Percentiles rank a stretch among this genome's conserved stretches.
Conservation (phyloP, 2,329 filamentous ascomycete genomes). For the Beauveria medogensis region DNA sequence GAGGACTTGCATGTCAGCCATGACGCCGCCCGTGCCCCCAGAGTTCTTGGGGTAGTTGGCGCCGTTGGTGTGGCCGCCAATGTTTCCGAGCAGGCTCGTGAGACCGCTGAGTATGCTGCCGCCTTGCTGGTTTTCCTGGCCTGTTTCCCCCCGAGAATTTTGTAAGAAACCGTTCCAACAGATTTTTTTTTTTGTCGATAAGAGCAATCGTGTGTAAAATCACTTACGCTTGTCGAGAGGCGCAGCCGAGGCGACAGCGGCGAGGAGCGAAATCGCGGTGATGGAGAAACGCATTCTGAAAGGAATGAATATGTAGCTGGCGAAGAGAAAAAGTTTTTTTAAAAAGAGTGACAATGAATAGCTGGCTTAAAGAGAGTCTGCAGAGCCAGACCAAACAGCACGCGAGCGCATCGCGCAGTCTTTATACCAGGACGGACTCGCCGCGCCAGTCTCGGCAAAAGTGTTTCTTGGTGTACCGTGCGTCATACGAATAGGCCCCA, state of each 20-base stretch:
- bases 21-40: not conserved
- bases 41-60: not conserved
- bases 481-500: not conserved
- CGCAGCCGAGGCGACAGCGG: not conserved
- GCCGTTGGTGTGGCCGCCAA: constrained; percentile 3
- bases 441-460: not conserved
- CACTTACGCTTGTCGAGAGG: constrained; percentile 6
- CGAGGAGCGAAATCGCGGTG: not conserved
- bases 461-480: not conserved
- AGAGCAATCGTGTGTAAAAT: not conserved
- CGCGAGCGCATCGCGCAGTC: not conserved
- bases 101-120: not conserved
- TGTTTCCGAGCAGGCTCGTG: constrained; percentile 3
- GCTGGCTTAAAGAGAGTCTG: not conserved
- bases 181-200: not conserved
- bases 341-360: not conserved
- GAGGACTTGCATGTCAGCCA: not conserved
- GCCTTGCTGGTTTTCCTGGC: not conserved
- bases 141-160: not conserved
- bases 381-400: too few relatives aligned
- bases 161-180: not conserved
- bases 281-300: constrained; percentile 2
- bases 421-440: constrained; percentile 1
- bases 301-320: not conserved
- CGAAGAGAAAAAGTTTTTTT: not conserved